These are phyloP conservation scores for Suillus occidentalis DNA, from an alignment of 768 basidiomycete species.

Conservation along the genomic window DNA sequence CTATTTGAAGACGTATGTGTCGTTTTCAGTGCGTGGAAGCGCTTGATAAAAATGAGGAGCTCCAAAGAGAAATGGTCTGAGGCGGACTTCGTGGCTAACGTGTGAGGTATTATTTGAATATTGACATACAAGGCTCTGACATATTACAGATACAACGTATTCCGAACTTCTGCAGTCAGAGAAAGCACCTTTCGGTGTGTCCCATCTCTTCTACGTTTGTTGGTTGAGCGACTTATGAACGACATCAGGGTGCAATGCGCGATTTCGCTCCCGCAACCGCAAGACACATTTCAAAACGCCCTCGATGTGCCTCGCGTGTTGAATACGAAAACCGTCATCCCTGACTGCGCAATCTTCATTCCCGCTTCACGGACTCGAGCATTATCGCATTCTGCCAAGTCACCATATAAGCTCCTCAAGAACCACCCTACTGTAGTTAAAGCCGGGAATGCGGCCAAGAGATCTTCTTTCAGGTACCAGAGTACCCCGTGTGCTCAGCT, in stretches of 20 bases:
- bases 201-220: background rate
- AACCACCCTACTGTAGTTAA: conserved; percentile 37
- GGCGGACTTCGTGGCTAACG: conserved; percentile 54
- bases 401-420: conserved; percentile 49
- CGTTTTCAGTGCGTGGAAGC: conserved; percentile 47
- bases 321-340: conserved; percentile 46
- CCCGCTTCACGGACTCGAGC: conserved; percentile 37
- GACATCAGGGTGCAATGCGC: conserved; percentile 45
- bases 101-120: conserved; percentile 36
- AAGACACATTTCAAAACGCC: conserved; percentile 25
- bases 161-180: conserved; percentile 46
- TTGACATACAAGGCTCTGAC: background rate
- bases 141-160: conserved; percentile 43
- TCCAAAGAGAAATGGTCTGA: conserved; percentile 51
- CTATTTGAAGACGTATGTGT: conserved; percentile 39
- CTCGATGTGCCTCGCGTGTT: conserved; percentile 37
- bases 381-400: conserved; percentile 44
- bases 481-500: conserved; percentile 48
- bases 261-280: conserved; percentile 49
- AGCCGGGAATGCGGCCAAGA: conserved; percentile 38
- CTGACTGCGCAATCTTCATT: conserved; percentile 52
- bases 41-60: conserved; percentile 42
- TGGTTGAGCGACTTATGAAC: background rate
- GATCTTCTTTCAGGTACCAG: conserved; percentile 52
- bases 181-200: conserved; percentile 44